Conservation (phyloP, 768 basidiomycete species). For the Suillus spraguei region DNA sequence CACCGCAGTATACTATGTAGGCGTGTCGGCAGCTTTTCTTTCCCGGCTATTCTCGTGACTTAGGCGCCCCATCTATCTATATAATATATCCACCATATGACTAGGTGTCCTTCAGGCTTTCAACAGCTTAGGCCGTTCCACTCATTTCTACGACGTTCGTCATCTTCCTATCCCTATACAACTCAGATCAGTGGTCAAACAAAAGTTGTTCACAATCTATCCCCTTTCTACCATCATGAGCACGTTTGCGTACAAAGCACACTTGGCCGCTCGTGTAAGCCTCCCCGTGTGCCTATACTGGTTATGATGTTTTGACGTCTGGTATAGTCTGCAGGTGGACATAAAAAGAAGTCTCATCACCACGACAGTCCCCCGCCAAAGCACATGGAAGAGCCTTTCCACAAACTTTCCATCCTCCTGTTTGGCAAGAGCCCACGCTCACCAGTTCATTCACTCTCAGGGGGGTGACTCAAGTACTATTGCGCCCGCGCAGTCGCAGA, state of each 20-base stretch:
- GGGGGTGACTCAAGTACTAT: background rate
- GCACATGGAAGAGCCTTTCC: background rate
- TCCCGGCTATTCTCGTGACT: background rate
- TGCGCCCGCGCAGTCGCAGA: background rate
- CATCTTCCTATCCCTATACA: background rate
- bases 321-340: background rate
- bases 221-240: background rate
- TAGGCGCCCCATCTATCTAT: background rate
- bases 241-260: background rate
- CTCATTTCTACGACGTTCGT: background rate
- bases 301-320: background rate
- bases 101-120: background rate
- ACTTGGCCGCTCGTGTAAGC: background rate
- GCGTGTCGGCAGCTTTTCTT: background rate
- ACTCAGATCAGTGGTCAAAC: background rate
- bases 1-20: background rate
- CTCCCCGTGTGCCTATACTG: too few species aligned
- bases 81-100: background rate
- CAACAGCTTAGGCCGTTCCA: background rate
- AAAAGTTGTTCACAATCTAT: too few species aligned
- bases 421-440: constrained; percentile 1
- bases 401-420: background rate
- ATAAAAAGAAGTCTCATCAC: background rate
- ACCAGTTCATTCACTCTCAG: background rate
- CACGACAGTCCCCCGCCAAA: background rate